Percentiles rank a stretch among this genome's conserved stretches.
These are phyloP conservation scores for Vaccinium macrocarpon DNA, from an alignment of 148 eudicot species.

Conservation along the genomic window DNA sequence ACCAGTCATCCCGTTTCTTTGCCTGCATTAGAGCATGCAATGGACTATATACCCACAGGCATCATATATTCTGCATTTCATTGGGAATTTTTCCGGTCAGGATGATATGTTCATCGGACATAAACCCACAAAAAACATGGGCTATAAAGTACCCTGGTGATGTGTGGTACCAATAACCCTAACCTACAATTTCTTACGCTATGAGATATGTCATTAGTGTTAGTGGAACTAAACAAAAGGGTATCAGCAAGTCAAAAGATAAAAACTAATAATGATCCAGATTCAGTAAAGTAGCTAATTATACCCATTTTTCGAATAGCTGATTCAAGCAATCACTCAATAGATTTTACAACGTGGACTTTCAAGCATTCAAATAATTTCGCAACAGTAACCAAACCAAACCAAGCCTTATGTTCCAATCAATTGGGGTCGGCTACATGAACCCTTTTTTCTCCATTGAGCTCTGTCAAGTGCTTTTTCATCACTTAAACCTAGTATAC, in stretches of 20 bases:
- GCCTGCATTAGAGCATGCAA: background rate
- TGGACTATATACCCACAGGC: background rate
- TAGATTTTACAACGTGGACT: background rate
- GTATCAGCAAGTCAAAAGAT: background rate
- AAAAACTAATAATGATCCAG: background rate
- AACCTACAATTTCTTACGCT: background rate
- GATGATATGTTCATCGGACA: background rate
- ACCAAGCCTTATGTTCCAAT: no score
- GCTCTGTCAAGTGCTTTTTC: no score
- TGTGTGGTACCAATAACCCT: background rate
- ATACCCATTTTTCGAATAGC: background rate
- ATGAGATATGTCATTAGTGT: background rate
- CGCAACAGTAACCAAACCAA: no score
- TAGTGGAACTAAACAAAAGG: background rate
- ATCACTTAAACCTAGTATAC: no score
- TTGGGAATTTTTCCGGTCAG: background rate
- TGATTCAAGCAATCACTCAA: background rate
- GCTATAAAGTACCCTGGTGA: background rate
- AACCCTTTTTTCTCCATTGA: no score
- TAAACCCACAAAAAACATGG: background rate
- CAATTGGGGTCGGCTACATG: no score
- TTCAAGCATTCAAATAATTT: background rate
- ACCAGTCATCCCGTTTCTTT: background rate
- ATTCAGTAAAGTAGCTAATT: background rate
- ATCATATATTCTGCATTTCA: background rate